Base-by-base conservation (phyloP, 2,329 filamentous ascomycete genomes). In the Stachybotrys elegans region DNA sequence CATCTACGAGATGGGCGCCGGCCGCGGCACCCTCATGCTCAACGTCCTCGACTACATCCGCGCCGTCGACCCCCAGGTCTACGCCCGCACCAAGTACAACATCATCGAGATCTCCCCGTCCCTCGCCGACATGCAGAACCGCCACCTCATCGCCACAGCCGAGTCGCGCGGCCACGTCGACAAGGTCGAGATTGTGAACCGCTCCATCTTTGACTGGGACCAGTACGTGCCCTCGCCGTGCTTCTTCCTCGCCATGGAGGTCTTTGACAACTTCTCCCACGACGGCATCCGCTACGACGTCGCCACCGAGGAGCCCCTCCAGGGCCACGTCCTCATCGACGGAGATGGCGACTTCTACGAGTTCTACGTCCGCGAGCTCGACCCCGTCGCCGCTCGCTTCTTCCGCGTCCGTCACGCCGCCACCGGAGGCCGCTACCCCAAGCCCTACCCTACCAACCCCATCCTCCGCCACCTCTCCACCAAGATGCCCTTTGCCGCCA, bases 1-100 rank as follows among this genome's bases (percentile, higher is more conserved):
- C 57, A 94, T 98, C 64, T 98, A 96, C 76, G 93, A 98, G 65
- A 95, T 98, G 86, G 93, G 93, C 42, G 93, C 93, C 31, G 93
- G 93, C 56, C 92, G 95, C 57, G 93, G 93, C 50, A 98, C 94
- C 0, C 79, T 98, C 61, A 98, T 98, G 93, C 77, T 93, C 61
- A 98, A 98, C 66, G 91, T 98, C 46, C 78, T 98, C 49, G 92
- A 98, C 72, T 95, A 94, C 66, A 95, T 98, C 63, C 87, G 91
- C 50, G 84, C 88, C 52, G 77, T 84, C 36, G 88, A 97, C 57
- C 89, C 91, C 0, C 86, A 91, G 51, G 92, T 98, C 23, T 98
- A 98, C 67, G 85, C 87, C 56, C 83, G 93, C 46, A 98, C 93
- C 5, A 86, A 89, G 59, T 98, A 86, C 76, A 88, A 87, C 64